A percentile compares a stretch with the other conserved stretches of the same genome.
Evolutionary conservation across 768 basidiomycete genomes (phyloP).

Genomic region (Psilocybe azurescens): DNA sequence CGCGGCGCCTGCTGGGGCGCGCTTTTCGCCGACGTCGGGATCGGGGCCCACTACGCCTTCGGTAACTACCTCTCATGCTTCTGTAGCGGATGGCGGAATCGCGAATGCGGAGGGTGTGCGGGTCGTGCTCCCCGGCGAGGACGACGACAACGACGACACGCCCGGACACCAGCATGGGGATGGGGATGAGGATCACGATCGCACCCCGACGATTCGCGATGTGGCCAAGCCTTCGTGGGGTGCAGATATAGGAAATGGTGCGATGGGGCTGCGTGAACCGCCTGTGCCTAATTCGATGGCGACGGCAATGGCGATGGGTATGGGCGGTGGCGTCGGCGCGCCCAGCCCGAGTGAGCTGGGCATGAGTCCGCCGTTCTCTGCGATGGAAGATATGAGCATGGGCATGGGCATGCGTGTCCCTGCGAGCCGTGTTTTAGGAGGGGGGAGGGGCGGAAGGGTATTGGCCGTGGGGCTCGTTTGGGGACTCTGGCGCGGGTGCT

Average conservation of each 20-base stretch:
- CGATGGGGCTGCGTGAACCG: neutral
- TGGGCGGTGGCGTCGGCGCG: neutral
- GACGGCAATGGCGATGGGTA: neutral
- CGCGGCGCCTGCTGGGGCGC: conserved; percentile 42
- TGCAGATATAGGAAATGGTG: neutral
- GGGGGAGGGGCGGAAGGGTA: conserved; percentile 13
- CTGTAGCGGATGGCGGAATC: neutral
- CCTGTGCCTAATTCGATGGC: neutral
- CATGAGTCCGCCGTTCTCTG: conserved; percentile 38
- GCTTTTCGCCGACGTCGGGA: no score
- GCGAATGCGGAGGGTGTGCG: conserved; percentile 17
- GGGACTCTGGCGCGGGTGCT: neutral
- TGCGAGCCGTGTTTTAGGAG: neutral
- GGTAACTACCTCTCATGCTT: no score
- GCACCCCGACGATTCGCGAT: neutral
- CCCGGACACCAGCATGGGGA: no score
- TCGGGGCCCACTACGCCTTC: no score
- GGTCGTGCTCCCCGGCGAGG: neutral
- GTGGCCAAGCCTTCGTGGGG: neutral
- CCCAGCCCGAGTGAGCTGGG: conserved; percentile 27
- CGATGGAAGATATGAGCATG: conserved; percentile 20
- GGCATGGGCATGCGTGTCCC: neutral
- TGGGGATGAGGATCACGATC: neutral
- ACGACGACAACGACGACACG: neutral
- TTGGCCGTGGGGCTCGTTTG: conserved; percentile 30